phyloP scores from a whole-genome alignment of 2,329 filamentous ascomycete species.

The Fusarium floridanum region DNA sequence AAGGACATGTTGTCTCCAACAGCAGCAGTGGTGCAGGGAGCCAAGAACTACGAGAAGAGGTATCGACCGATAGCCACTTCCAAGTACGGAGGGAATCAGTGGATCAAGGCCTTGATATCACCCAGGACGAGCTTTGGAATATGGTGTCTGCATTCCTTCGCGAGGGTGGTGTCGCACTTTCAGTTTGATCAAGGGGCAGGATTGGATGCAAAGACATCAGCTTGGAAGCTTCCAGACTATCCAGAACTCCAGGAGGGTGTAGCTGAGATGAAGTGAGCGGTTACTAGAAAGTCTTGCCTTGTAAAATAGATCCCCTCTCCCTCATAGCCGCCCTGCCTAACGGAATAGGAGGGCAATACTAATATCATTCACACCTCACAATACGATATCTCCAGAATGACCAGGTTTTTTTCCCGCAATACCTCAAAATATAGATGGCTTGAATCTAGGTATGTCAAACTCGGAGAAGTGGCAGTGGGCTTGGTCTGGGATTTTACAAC shows the following conservation, averaged over 20 bases:
- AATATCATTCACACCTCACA: not conserved
- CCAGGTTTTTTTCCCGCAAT: not conserved
- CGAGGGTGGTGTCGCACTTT: not conserved
- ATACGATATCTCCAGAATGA: not conserved
- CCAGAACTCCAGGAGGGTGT: not conserved
- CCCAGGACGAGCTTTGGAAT: conserved; percentile 5
- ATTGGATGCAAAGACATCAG: conserved; percentile 6
- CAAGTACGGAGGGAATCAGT: conserved; percentile 3
- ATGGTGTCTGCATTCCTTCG: conserved; percentile 1
- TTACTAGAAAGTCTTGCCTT: not conserved
- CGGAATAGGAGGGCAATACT: not conserved
- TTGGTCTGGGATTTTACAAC: not conserved
- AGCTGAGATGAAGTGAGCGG: not conserved
- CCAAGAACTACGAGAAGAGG: conserved; percentile 20
- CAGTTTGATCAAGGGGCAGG: conserved; percentile 12
- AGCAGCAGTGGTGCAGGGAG: conserved; percentile 16
- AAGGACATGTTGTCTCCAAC: conserved; percentile 2
- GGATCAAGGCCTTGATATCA: not conserved
- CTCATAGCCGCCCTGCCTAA: not conserved
- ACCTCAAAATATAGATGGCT: no score
- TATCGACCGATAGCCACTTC: conserved; percentile 20
- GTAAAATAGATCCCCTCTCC: not conserved
- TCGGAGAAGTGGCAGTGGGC: not conserved
- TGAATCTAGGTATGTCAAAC: no score
- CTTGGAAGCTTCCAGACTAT: conserved; percentile 33